These are phyloP conservation scores for Claviceps sorghi DNA, from an alignment of 2,329 filamentous ascomycete genomes.

Conservation along the genomic window DNA sequence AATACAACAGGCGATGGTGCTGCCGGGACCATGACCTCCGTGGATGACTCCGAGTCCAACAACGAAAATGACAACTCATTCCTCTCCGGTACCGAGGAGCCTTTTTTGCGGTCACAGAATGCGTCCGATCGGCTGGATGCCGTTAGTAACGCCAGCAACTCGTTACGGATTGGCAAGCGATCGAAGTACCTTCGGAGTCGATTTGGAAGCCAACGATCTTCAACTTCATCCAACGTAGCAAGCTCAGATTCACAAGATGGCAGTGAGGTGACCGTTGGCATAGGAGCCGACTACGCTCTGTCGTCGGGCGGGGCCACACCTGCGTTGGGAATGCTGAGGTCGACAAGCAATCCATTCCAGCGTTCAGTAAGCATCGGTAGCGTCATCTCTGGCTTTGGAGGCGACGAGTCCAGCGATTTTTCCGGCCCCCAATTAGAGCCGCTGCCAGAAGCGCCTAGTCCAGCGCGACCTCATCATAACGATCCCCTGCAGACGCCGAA, in stretches of 20 bases:
- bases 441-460: conserved; percentile 33
- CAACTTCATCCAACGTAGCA: conserved; percentile 43
- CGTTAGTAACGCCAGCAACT: conserved; percentile 27
- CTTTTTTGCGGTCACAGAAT: conserved; percentile 18
- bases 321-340: conserved; percentile 33
- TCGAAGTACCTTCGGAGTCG: conserved; percentile 45
- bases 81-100: conserved; percentile 15
- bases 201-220: conserved; percentile 43
- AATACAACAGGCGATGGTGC: conserved; percentile 6
- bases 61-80: conserved; percentile 17
- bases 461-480: conserved; percentile 23
- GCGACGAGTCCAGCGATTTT: conserved; percentile 40
- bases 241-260: conserved; percentile 40
- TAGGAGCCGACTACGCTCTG: conserved; percentile 61
- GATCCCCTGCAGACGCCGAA: conserved; percentile 56
- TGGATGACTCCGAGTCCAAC: conserved; percentile 10
- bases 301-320: conserved; percentile 68
- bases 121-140: conserved; percentile 24
- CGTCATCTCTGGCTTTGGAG: conserved; percentile 55
- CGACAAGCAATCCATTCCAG: conserved; percentile 43
- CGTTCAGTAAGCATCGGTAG: conserved; percentile 79
- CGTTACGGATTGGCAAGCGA: conserved; percentile 28
- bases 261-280: conserved; percentile 58
- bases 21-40: not conserved
- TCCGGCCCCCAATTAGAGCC: conserved; percentile 32